Base-by-base conservation (phyloP, 805 yeast genomes). In the Starmerella lactis-condensi region DNA sequence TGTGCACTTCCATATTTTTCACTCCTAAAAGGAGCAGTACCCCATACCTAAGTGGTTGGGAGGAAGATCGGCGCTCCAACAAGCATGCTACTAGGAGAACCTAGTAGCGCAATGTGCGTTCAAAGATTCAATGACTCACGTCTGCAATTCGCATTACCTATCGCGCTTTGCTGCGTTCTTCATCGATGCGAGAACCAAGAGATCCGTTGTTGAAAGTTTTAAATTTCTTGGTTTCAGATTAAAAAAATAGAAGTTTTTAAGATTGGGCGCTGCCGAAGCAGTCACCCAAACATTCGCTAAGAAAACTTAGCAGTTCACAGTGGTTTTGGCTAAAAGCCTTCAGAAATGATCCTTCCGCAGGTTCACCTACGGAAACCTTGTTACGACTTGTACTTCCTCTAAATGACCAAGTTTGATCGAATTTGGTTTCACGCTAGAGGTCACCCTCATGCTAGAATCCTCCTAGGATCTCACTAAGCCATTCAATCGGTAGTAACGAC, bases 401-500 rank as follows among this genome's bases (percentile, higher is more conserved):
- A 54, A 55, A 55, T 55, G 58, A 54, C 56, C 59, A 55, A 55
- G 59, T 55, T 54, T 54, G 58, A 47, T 55, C 51, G 51, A 47
- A 49, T 52, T 52, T 50, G 48, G 47, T 52, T 48, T 39, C 47
- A 46, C 47, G 45, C 44, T 38, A 46, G 53, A 48, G 50, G 57
- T 52, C 48, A 53, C 58, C 57, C 54, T 48, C 53, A 45, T 36
- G 44, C 46, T 43, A 46, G 41, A 46, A 54, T 47, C 51, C 46
- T 52, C 57, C 58, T 47, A 48, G 52, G 50, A 54, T 54, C 57
- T 52, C 58, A 53, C 56, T 52, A 54, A 54, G 55, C 58, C 61
- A 54, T 53, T 55, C 59, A 56, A 56, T 53, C 58, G 60, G 60
- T 56, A 53, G 60, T 52, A 54, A 58, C 60, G 59, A 55, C 58